phyloP scores from a whole-genome alignment of 2,329 filamentous ascomycete genomes.

The Cadophora gregata region DNA sequence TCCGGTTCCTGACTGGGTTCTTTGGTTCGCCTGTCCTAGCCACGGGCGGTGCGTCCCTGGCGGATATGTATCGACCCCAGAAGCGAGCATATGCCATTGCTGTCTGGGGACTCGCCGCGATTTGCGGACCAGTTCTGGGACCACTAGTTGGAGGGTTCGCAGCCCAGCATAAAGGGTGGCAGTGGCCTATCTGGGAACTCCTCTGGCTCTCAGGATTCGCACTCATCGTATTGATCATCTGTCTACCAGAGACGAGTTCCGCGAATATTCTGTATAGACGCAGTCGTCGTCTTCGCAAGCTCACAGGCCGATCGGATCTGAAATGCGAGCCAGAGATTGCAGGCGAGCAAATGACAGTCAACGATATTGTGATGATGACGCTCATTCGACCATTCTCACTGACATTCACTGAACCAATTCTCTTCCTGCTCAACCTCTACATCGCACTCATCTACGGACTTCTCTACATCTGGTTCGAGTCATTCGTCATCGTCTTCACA shows the following conservation, averaged over 20 bases:
- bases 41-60: slow-evolving; percentile 57
- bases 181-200: slow-evolving; percentile 63
- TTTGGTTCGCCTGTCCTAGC: slow-evolving; percentile 68
- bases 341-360: slow-evolving; percentile 56
- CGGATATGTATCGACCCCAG: slow-evolving; percentile 56
- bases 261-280: slow-evolving; percentile 66
- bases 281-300: slow-evolving; percentile 61
- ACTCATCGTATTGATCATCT: slow-evolving; percentile 62
- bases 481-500: slow-evolving; percentile 64
- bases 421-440: slow-evolving; percentile 67
- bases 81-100: slow-evolving; percentile 63
- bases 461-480: slow-evolving; percentile 68
- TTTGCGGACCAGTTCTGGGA: slow-evolving; percentile 59
- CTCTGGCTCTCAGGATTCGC: slow-evolving; percentile 64
- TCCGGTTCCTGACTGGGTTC: slow-evolving; percentile 68
- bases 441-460: slow-evolving; percentile 66
- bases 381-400: slow-evolving; percentile 65
- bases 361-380: slow-evolving; percentile 56
- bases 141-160: slow-evolving; percentile 65
- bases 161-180: slow-evolving; percentile 61
- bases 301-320: slow-evolving; percentile 59
- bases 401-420: slow-evolving; percentile 63
- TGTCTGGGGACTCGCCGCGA: slow-evolving; percentile 59
- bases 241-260: slow-evolving; percentile 67
- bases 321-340: slow-evolving; percentile 68